Conservation (phyloP, 169 alveolate genomes). For the Toxoplasma gondii region DNA sequence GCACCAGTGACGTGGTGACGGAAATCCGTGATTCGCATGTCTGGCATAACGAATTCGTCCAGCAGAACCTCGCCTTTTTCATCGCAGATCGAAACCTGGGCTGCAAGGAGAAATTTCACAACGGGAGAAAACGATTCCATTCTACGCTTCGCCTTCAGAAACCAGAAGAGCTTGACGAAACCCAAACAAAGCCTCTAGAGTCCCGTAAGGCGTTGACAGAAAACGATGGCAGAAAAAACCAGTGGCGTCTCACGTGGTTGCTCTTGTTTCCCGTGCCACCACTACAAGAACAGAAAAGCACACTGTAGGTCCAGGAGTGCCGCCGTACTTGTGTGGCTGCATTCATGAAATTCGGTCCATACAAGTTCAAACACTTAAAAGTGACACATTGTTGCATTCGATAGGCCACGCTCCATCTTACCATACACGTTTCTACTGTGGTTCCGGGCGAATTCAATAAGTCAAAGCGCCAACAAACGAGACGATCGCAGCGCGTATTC, state of each 20-base stretch:
- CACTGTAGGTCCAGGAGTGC: too few species aligned
- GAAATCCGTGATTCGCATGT: conserved; percentile 38
- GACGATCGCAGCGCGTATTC: too few species aligned
- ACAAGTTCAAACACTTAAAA: too few species aligned
- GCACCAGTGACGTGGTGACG: conserved; percentile 39
- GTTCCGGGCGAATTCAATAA: too few species aligned
- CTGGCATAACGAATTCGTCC: conserved; percentile 25
- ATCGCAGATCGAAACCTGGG: conserved; percentile 35
- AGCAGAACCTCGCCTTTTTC: conserved; percentile 25
- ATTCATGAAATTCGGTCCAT: too few species aligned
- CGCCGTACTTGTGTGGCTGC: too few species aligned
- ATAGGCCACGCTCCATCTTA: too few species aligned
- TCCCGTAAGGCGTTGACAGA: background rate
- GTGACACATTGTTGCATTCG: too few species aligned
- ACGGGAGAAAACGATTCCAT: background rate
- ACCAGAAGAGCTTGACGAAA: background rate
- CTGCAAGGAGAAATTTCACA: background rate
- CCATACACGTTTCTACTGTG: too few species aligned
- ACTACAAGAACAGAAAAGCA: background rate
- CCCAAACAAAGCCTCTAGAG: background rate
- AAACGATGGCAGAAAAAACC: background rate
- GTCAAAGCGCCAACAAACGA: too few species aligned
- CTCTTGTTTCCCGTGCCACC: background rate
- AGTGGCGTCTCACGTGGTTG: background rate
- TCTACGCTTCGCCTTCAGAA: background rate